Evolutionary conservation across 139 green algal species (phyloP).

Genomic region (Gonium pectorale): DNA sequence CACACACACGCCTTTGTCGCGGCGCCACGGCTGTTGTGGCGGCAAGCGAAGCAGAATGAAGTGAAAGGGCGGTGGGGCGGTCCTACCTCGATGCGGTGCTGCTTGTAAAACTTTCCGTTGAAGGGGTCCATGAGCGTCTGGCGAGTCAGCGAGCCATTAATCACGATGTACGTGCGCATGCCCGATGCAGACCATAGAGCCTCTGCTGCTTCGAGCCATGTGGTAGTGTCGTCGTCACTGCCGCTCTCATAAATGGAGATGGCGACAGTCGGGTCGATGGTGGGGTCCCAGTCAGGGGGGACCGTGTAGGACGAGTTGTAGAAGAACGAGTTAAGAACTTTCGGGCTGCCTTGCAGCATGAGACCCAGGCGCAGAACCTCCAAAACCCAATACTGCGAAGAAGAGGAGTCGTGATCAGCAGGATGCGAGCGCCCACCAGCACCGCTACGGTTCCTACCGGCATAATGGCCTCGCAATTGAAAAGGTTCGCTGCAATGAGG

Average conservation of each 20-base stretch:
- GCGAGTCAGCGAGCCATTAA: slow-evolving; percentile 7
- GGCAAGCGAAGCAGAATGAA: too few relatives aligned
- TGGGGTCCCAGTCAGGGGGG: too few relatives aligned
- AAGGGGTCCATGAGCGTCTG: slow-evolving; percentile 25
- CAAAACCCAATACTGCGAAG: slow-evolving; percentile 12
- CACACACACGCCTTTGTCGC: too few relatives aligned
- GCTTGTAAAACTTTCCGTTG: slow-evolving; percentile 6
- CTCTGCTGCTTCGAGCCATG: slow-evolving; percentile 1
- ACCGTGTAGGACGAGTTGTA: slow-evolving; percentile 3
- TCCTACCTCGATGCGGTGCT: slow-evolving; percentile 29
- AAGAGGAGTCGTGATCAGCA: neutral
- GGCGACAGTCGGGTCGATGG: too few relatives aligned
- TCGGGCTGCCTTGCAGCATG: neutral
- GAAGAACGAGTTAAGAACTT: neutral
- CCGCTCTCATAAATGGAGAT: slow-evolving; percentile 26
- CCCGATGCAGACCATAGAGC: slow-evolving; percentile 14
- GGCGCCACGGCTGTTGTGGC: too few relatives aligned
- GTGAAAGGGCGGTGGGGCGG: too few relatives aligned
- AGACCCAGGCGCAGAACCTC: slow-evolving; percentile 15
- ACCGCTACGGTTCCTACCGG: neutral
- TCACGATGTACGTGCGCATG: neutral
- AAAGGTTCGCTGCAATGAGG: slow-evolving; percentile 20
- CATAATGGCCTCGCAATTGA: slow-evolving; percentile 21
- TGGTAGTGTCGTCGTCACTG: neutral
- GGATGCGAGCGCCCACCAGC: neutral